Evolutionary conservation across 2,329 filamentous ascomycete species (phyloP), one percentile per base, ranked within the genome.

Genomic region (Hirsutella rhossiliensis): DNA sequence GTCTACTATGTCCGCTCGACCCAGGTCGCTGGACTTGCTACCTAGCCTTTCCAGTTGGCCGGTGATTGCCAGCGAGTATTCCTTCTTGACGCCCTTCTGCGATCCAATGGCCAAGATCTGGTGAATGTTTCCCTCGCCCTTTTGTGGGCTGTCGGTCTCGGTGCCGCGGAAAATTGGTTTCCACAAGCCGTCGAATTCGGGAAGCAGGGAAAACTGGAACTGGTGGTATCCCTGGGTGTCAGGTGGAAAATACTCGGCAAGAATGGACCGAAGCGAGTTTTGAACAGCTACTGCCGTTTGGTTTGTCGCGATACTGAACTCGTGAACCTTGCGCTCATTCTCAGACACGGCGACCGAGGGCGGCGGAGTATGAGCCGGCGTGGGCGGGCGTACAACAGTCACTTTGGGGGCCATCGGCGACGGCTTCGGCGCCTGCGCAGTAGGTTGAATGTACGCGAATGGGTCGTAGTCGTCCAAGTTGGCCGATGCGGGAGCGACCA

Each of bases 41-140:
- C 76, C 77, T 4, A 80, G 59, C 43, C 67, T 71, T 50, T 80
- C 76, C 11, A 82, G 55, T 44, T 71, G 69, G 1, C 68, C 65
- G 3, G 65, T 67, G 9, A 81, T 64, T 6, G 65, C 60, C 2
- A 65, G 60, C 6, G 70, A 60, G 41, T 76, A 73, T 2, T 69
- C 66, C 47, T 64, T 70, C 28, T 66, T 66, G 1, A 80, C 75
- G 2, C 68, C 71, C 20, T 64, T 63, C 49, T 82, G 75, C 4
- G 70, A 68, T 4, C 78, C 78, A 18, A 82, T 62, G 3, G 77
- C 77, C 12, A 82, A 56, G 4, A 82, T 76, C 41, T 80, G 66
- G 50, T 81, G 75, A 12, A 77, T 59, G 32, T 64, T 61, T 12
- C 58, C 59, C 27, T 63, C 58, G 5, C 58, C 54, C 19, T 50